Base-by-base conservation (phyloP, 176 grass and related monocot species). In the Bromus sterilis region DNA sequence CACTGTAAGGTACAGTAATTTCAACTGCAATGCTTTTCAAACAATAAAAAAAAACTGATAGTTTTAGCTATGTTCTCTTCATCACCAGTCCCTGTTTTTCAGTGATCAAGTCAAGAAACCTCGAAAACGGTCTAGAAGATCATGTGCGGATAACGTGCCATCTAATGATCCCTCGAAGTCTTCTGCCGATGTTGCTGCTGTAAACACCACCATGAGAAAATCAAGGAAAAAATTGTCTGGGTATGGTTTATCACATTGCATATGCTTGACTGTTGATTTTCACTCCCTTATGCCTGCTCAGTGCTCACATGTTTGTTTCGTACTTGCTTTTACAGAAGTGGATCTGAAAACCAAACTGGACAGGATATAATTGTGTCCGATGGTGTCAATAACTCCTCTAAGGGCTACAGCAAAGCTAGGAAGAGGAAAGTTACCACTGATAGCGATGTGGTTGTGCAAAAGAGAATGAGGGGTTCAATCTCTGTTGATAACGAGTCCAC, bases 1-100 rank as follows among this genome's bases (percentile, higher is more conserved):
- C 84, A 91, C 72, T 76, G 65, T 20, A 23, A 95, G 95, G 92
- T 95, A 83, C 20, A 48, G 21, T 24, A 39, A 9, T 81, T 6
- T 65, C 39, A 65, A 61, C 71, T 34, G 12, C 49, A 37, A 11
- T 33, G 49, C 9, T 18, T 84, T n/a, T 18, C 12, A 16, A 72
- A 20, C 40, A 25, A 37, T 56, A 59, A 66, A 53, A 15, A 37
- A 29, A 15, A 71, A n/a, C n/a, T n/a, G 33, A 34, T 70, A 51
- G 44, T 40, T 51, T 78, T 68, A 39, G 16, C 6, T 82, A 55
- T 66, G 12, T 49, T 35, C 23, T 82, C 21, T 68, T 74, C 25
- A 13, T 81, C 66, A 51, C 51, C 3, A 14, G 16, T 51, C 13
- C 15, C 24, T 59, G 56, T 62, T 78, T 75, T 49, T 53, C 43